Percentiles rank a stretch among this genome's conserved stretches.
These are phyloP conservation scores for sorghum (Sorghum bicolor) DNA, from an alignment of 176 grass and related monocot genomes.

Conservation along the genomic window DNA sequence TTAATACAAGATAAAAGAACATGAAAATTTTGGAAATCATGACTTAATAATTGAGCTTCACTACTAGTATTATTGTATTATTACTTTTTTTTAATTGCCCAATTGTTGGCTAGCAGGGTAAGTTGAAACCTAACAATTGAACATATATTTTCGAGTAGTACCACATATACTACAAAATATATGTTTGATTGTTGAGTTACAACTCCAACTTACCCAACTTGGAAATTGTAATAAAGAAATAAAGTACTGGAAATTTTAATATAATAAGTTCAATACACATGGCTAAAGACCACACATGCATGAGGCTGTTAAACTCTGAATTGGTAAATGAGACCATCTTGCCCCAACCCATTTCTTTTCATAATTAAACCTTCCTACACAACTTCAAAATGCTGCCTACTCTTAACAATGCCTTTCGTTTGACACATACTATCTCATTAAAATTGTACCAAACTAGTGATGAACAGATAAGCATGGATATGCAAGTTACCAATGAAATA, in stretches of 20 bases:
- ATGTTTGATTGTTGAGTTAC: background rate
- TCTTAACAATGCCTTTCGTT: background rate
- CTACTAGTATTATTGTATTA: background rate
- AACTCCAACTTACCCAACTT: background rate
- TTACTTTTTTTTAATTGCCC: background rate
- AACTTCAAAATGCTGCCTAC: background rate
- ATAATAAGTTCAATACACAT: background rate
- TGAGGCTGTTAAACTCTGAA: background rate
- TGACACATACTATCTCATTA: background rate
- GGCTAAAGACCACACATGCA: background rate
- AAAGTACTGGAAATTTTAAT: conserved; percentile 11
- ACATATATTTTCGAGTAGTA: background rate
- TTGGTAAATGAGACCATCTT: background rate
- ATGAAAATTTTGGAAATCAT: background rate
- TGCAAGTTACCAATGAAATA: background rate
- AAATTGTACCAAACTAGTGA: background rate
- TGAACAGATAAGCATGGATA: background rate
- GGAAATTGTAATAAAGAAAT: too few species aligned
- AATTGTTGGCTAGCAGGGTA: background rate
- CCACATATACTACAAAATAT: background rate
- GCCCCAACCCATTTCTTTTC: background rate
- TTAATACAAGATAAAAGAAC: background rate
- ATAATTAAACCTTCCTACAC: background rate
- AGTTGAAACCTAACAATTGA: background rate
- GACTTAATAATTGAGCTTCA: background rate